These are phyloP conservation scores for Scheffersomyces segobiensis DNA, from an alignment of 1,139 yeast species.

Conservation along the genomic window DNA sequence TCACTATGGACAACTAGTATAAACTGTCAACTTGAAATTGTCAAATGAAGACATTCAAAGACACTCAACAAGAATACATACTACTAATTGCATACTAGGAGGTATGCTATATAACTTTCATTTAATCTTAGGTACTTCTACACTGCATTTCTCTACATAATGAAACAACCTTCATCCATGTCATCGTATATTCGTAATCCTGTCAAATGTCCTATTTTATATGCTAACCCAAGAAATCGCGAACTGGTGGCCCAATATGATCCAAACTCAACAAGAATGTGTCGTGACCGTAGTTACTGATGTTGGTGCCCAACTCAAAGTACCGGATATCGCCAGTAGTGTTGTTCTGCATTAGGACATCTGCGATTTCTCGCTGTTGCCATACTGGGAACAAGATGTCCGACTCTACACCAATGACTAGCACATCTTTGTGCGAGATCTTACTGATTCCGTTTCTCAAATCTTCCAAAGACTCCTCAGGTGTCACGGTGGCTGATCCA, in stretches of 20 bases:
- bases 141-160: background rate
- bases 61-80: background rate
- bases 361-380: conserved; percentile 86
- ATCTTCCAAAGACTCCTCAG: conserved; percentile 60
- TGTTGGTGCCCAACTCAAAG: conserved; percentile 71
- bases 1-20: conserved; percentile 51
- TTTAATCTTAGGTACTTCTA: background rate
- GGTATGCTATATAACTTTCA: background rate
- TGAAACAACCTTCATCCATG: background rate
- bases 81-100: background rate
- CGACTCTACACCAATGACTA: conserved; percentile 88
- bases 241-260: conserved; percentile 78
- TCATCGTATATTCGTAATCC: background rate
- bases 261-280: conserved; percentile 79
- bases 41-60: background rate
- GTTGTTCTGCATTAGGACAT: conserved; percentile 48
- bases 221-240: conserved; percentile 49
- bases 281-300: conserved; percentile 86
- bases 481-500: conserved; percentile 34
- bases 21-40: conserved; percentile 12
- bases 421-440: conserved; percentile 62
- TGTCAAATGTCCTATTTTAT: background rate
- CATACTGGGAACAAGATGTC: conserved; percentile 91
- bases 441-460: conserved; percentile 63
- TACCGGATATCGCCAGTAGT: conserved; percentile 46